Conservation (phyloP, 139 green algal species). For the Coelastrella sp. region DNA sequence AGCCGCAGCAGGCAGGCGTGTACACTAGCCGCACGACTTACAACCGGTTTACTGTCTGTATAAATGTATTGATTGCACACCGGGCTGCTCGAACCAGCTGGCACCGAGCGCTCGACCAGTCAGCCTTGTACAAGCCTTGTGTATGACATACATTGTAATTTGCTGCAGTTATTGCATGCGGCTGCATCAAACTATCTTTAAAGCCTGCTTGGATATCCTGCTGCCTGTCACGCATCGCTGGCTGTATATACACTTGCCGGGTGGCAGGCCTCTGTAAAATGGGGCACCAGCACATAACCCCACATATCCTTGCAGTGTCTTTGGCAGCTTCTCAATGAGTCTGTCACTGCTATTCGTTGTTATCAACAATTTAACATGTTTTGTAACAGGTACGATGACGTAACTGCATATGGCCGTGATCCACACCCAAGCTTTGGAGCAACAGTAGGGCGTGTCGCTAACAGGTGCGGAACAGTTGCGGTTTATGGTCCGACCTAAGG, state of each 20-base stretch:
- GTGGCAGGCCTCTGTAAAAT: too few relatives aligned
- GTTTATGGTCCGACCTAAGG: too few relatives aligned
- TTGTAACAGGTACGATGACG: conserved; percentile 25
- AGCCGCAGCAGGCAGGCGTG: not conserved
- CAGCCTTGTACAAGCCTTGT: too few relatives aligned
- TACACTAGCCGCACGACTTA: not conserved
- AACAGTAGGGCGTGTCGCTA: conserved; percentile 18
- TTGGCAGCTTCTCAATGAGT: not conserved
- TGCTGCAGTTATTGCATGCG: not conserved
- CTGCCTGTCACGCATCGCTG: too few relatives aligned
- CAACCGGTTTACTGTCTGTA: not conserved
- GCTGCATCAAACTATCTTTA: too few relatives aligned
- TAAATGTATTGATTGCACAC: too few relatives aligned
- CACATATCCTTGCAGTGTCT: not conserved
- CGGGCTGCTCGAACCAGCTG: too few relatives aligned
- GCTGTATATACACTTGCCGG: too few relatives aligned
- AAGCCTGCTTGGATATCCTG: too few relatives aligned
- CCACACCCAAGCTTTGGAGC: conserved; percentile 40
- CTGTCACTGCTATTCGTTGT: not conserved
- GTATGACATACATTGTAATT: not conserved
- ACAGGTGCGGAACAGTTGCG: not conserved
- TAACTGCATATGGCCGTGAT: not conserved
- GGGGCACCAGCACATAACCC: too few relatives aligned
- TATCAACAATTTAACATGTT: not conserved
- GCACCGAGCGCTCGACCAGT: too few relatives aligned